Base-by-base conservation (phyloP, 495 filamentous ascomycete species). In the Bacidia rubella region DNA sequence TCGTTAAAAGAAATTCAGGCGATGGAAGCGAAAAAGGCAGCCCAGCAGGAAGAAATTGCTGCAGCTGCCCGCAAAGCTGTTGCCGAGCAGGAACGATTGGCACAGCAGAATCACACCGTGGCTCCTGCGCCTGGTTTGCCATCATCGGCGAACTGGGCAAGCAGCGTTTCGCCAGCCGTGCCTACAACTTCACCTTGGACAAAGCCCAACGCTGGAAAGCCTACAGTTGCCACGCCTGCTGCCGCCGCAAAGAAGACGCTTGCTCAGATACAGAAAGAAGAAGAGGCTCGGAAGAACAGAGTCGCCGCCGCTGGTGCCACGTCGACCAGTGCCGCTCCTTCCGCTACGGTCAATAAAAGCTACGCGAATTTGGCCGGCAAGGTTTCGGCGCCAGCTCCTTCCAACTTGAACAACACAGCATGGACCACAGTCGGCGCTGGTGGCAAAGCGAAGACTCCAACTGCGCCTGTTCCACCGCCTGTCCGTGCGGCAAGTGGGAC, bases 371-470 rank as follows among this genome's bases (percentile, higher is more conserved):
- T 98, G 32, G 93, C 93, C 20, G 80, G 87, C 69, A 96, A 96
- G 70, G 70, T 68, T 20, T 65, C 73, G 21, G 65, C 69, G n/a
- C 62, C 66, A 48, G 57, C 65, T 43, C 63, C 65, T 44, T 23
- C 47, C 11, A 61, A 70, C 38, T 62, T 62, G 9, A 57, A 67
- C 22, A 58, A 63, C 17, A 74, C 82, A 38, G 89, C 87, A 19
- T 97, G 93, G 93, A 90, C 88, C 27, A 97, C 90, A 0, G 92
- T 97, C 41, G 93, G 93, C n/a, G 87, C 90, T 12, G 79, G 87
- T 53, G 92, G 92, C 3, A 97, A 95, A 69, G 75, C 83, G 27
- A 97, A 94, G 72, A 70, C 79, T 17, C 78, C 80, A 1, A 76
- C 77, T 12, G 73, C 73, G n/a, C 69, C 73, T 15, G 68, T 77